Evolutionary conservation across 164 flowering plant genomes (phyloP).

Genomic region (Vitis amurensis): DNA sequence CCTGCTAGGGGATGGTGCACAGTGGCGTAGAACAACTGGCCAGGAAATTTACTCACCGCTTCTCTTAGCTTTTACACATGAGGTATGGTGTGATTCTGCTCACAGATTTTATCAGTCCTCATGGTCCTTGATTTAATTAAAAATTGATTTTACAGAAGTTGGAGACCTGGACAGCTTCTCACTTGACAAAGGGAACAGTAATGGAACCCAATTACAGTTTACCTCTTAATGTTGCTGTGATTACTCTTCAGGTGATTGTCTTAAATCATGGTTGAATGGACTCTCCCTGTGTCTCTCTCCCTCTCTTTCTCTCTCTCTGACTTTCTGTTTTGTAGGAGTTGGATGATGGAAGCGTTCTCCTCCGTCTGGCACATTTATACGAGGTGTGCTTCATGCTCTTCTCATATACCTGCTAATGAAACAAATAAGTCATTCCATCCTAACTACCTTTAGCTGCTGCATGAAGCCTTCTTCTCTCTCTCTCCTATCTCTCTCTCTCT

Average conservation of each 20-base stretch:
- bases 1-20: constrained; percentile 57
- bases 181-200: constrained; percentile 34
- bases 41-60: constrained; percentile 85
- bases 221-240: constrained; percentile 79
- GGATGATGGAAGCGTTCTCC: constrained; percentile 65
- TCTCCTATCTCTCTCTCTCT: no score
- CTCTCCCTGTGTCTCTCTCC: background rate
- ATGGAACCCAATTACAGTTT: constrained; percentile 70
- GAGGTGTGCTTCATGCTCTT: constrained; percentile 48
- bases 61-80: constrained; percentile 71
- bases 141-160: constrained; percentile 34
- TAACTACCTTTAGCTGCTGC: no score
- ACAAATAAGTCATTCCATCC: no score
- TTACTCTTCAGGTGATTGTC: constrained; percentile 73
- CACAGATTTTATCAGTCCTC: background rate
- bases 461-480: no score
- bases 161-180: constrained; percentile 61
- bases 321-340: constrained; percentile 51
- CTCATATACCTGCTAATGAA: no score
- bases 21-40: constrained; percentile 73
- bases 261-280: background rate
- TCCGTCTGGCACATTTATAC: constrained; percentile 79
- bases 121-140: background rate
- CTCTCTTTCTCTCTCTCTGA: constrained; percentile 3
- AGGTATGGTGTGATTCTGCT: constrained; percentile 39